Conservation (phyloP, 352 stramenopile genomes). For the Globisporangium viniferum region DNA sequence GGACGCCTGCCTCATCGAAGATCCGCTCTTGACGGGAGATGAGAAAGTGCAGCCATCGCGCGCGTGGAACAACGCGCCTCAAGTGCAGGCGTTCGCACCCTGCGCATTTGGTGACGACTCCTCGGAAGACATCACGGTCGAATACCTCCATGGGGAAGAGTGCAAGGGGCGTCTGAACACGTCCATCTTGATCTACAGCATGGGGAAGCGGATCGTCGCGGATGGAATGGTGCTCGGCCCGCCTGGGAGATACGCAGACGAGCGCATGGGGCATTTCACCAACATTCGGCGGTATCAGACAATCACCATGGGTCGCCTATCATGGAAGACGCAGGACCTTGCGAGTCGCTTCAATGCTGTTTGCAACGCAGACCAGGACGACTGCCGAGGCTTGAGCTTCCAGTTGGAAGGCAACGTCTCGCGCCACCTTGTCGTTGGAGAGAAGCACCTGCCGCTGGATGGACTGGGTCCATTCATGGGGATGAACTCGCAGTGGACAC, state of each 20-base stretch:
- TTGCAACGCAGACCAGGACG: constrained; percentile 16
- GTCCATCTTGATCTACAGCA: constrained; percentile 47
- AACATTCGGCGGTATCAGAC: constrained; percentile 46
- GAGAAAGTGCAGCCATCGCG: background rate
- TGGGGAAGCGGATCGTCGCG: constrained; percentile 36
- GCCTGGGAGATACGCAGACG: background rate
- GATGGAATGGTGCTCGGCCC: constrained; percentile 27
- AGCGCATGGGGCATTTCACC: constrained; percentile 22
- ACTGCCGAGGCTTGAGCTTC: constrained; percentile 39
- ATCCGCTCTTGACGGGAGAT: constrained; percentile 14
- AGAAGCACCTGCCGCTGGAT: constrained; percentile 29
- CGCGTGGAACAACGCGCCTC: constrained; percentile 15
- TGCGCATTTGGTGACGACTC: constrained; percentile 28
- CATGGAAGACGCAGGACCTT: constrained; percentile 36
- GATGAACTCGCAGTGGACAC: constrained; percentile 34
- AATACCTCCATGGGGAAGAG: constrained; percentile 25
- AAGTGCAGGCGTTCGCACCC: constrained; percentile 38
- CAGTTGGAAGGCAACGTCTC: constrained; percentile 20
- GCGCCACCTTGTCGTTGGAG: constrained; percentile 36
- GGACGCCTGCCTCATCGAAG: constrained; percentile 30
- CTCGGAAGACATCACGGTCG: constrained; percentile 28
- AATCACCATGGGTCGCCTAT: constrained; percentile 39
- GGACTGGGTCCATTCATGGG: constrained; percentile 35
- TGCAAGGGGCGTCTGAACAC: constrained; percentile 27
- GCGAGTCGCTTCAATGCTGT: constrained; percentile 35